These are phyloP conservation scores for Hypoxylon trugodes DNA, from an alignment of 495 filamentous ascomycete species.

Conservation along the genomic window DNA sequence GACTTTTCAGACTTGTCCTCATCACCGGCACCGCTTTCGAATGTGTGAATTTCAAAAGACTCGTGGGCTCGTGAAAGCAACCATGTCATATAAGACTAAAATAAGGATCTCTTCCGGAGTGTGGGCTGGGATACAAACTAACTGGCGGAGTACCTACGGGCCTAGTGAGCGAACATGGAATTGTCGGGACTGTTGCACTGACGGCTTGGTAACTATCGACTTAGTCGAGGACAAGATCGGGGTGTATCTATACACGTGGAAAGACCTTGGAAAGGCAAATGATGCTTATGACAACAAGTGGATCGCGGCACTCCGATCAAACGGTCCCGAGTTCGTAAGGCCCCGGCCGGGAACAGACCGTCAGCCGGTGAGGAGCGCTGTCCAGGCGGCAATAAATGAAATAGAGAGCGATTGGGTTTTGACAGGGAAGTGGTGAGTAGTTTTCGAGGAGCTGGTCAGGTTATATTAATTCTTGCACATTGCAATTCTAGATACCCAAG, in stretches of 20 bases:
- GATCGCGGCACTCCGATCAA: conserved; percentile 25
- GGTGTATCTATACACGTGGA: conserved; percentile 34
- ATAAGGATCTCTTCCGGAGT: not conserved
- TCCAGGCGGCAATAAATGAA: conserved; percentile 5
- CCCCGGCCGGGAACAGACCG: not conserved
- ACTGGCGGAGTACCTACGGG: conserved; percentile 33
- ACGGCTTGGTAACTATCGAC: conserved; percentile 25
- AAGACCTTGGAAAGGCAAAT: conserved; percentile 40
- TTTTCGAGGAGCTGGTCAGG: not conserved
- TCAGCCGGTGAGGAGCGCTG: not conserved
- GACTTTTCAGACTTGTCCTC: conserved; percentile 37
- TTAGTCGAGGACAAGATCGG: conserved; percentile 30
- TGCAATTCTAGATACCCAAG: too few species aligned
- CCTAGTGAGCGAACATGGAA: conserved; percentile 1
- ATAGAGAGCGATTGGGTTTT: not conserved
- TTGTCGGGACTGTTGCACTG: conserved; percentile 40
- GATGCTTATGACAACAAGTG: conserved; percentile 36
- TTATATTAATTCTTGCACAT: not conserved
- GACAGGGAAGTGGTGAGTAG: not conserved
- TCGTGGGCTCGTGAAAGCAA: conserved; percentile 24
- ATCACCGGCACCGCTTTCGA: conserved; percentile 32
- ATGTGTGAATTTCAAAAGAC: conserved; percentile 29
- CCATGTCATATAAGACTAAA: conserved; percentile 21
- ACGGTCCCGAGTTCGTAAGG: conserved; percentile 8
- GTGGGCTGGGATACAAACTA: not conserved